A percentile compares a stretch with the other conserved stretches of the same genome.
phyloP scores from a whole-genome alignment of 2,329 filamentous ascomycete species.

The Verticillium nonalfalfae region DNA sequence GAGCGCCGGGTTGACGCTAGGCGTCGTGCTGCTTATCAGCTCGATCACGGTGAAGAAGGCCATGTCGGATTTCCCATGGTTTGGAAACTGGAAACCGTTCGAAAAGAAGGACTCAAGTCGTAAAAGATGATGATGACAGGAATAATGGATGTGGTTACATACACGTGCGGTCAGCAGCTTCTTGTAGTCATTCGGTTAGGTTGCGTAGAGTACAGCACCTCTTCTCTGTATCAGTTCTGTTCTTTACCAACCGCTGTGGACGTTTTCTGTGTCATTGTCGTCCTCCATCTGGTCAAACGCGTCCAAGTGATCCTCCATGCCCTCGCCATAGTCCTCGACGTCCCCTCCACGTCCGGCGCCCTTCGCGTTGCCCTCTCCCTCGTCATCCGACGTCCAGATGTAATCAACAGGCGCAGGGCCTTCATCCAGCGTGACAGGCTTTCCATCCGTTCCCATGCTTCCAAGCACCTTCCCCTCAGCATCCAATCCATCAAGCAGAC shows the following conservation, averaged over 20 bases:
- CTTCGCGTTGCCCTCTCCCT: neutral
- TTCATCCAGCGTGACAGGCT: neutral
- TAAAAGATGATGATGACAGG: neutral
- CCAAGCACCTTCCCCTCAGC: neutral
- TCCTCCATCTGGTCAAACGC: neutral
- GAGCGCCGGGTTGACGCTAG: slow-evolving; percentile 9
- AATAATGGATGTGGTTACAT: neutral
- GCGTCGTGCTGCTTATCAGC: neutral
- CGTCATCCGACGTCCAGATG: neutral
- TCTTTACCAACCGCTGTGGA: neutral
- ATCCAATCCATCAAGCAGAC: neutral
- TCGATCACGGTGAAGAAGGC: neutral
- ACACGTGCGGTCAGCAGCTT: neutral
- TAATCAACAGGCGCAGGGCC: neutral
- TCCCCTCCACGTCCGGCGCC: neutral
- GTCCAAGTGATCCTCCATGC: neutral
- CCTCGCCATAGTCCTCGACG: neutral
- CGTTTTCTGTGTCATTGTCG: neutral
- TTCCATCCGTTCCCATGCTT: neutral
- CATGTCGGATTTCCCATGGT: neutral
- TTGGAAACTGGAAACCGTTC: neutral
- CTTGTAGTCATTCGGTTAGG: neutral
- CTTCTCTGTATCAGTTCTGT: neutral
- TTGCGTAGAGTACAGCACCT: no score
- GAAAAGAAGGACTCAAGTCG: no score